Evolutionary conservation across 2,329 filamentous ascomycete species (phyloP), one percentile per base, ranked within the genome.

Genomic region (Beauveria sp.): DNA sequence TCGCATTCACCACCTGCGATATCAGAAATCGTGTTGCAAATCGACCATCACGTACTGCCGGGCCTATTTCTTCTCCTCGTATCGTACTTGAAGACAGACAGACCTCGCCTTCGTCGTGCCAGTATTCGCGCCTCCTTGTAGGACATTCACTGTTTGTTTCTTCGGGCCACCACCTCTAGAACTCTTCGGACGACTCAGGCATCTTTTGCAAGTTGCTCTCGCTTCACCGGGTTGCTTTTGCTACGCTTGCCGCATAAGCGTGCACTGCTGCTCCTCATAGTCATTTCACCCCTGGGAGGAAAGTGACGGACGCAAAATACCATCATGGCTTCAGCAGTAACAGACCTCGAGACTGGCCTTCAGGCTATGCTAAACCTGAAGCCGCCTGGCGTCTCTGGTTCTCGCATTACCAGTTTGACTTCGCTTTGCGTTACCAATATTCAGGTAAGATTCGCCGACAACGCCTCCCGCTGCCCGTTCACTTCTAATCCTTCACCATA

Each of bases 281-380:
- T 26, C n/a, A 53, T 12, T 46, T 43, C n/a, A 51, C 16, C 18
- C 20, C 20, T 50, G 18, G 31, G 43, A 34, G 38, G 24, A 38
- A 42, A 38, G 46, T 52, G 48, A 52, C 24, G 18, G 24, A 24
- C 48, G 51, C 55, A 42, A 49, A 20, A 50, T 54, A 58, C 28
- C 45, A 50, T 6, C 53, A 91, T 91, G 87, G 87, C 88, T 75
- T 89, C 91, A 73, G 86, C 90, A 77, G 89, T 96, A 84, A 87
- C 90, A 79, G 93, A 98, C 75, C 81, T 99, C 78, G 93, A 96
- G 78, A 83, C 87, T 71, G 88, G 90, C 76, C 85, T 99, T 73
- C 91, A 95, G 80, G 93, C 90, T 72, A 93, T 99, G 87, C 88
- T 93, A 71, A 83, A 84, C 67, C 82, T 97, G 72, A 98, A 96